Conservation (phyloP, 352 stramenopile genomes). For the Globisporangium orthogonon region DNA sequence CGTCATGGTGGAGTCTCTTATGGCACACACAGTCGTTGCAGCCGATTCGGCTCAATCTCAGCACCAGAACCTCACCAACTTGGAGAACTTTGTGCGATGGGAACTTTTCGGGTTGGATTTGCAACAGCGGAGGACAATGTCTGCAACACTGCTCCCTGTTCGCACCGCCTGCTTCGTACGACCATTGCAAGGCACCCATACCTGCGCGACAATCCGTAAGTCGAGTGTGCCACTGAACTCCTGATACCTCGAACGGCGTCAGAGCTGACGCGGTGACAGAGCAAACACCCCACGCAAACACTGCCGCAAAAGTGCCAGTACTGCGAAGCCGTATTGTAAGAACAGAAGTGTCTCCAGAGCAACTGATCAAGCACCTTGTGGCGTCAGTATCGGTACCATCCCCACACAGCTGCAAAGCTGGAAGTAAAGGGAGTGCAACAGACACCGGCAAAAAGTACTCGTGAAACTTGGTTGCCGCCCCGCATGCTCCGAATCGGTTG, state of each 20-base stretch:
- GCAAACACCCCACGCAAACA: slow-evolving; percentile 21
- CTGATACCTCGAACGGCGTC: slow-evolving; percentile 6
- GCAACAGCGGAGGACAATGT: not conserved
- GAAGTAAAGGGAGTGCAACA: slow-evolving; percentile 21
- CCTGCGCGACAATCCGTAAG: slow-evolving; percentile 6
- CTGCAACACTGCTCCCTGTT: not conserved
- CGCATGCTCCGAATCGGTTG: slow-evolving; percentile 30
- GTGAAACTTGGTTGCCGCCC: slow-evolving; percentile 34
- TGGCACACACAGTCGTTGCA: not conserved
- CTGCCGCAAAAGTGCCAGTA: slow-evolving; percentile 6
- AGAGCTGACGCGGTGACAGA: slow-evolving; percentile 1
- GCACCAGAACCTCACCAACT: not conserved
- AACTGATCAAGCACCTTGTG: slow-evolving; percentile 11
- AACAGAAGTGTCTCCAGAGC: slow-evolving; percentile 19
- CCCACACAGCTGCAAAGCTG: not conserved
- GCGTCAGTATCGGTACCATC: not conserved
- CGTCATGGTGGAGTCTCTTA: not conserved
- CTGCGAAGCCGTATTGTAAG: slow-evolving; percentile 1
- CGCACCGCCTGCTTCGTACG: not conserved
- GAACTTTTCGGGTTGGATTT: not conserved
- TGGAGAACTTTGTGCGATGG: not conserved
- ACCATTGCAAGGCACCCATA: slow-evolving; percentile 4
- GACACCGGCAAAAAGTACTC: slow-evolving; percentile 33
- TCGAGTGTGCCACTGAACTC: not conserved
- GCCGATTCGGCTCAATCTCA: not conserved